Evolutionary conservation across 176 grass and related monocot genomes (phyloP).

Genomic region (Thinopyrum elongatum): DNA sequence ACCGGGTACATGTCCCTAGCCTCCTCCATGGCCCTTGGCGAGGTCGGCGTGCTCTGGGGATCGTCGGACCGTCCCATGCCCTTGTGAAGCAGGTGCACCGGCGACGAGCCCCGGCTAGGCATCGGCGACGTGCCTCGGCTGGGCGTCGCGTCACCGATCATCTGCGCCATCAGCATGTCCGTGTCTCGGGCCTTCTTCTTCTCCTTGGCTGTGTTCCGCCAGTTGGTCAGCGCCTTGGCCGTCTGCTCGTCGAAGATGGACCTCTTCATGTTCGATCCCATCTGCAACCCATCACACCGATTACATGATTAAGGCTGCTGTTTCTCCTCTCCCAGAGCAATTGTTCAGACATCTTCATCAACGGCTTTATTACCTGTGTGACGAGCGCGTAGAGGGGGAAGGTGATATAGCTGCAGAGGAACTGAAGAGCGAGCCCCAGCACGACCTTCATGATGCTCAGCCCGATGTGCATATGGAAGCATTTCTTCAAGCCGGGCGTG

Average conservation of each 20-base stretch:
- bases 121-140: conserved; percentile 30
- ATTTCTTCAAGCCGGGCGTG: conserved; percentile 48
- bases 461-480: conserved; percentile 42
- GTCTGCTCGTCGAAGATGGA: conserved; percentile 91
- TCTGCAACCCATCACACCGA: conserved; percentile 35
- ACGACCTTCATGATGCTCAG: conserved; percentile 50
- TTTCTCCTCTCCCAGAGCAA: not conserved
- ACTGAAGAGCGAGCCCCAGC: conserved; percentile 54
- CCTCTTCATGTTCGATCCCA: conserved; percentile 95
- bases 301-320: not conserved
- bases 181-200: conserved; percentile 44
- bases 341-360: not conserved
- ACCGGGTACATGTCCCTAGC: conserved; percentile 35
- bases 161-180: not conserved
- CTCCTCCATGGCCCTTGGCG: conserved; percentile 16
- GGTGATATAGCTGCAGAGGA: conserved; percentile 96
- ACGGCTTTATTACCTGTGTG: conserved; percentile 63
- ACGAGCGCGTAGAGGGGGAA: conserved; percentile 90
- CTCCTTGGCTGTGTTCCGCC: conserved; percentile 54
- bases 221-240: conserved; percentile 66
- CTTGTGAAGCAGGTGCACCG: conserved; percentile 57
- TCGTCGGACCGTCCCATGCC: conserved; percentile 24
- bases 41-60: conserved; percentile 18
- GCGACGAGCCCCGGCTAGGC: conserved; percentile 16
- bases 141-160: conserved; percentile 36